phyloP scores from a whole-genome alignment of 345 rosid genomes.

The Leavenworthia alabamica region DNA sequence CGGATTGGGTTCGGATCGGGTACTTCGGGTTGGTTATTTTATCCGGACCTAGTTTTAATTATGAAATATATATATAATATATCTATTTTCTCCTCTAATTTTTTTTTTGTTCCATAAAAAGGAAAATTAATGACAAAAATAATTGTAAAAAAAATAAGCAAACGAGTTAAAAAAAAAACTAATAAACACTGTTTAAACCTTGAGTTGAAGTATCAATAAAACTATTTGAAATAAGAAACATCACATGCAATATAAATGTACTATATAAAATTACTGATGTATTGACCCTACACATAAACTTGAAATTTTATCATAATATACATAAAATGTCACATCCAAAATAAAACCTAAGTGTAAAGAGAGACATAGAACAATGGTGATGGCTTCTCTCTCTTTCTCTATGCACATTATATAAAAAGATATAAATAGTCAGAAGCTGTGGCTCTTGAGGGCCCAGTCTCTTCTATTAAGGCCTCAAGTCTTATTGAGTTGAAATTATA shows the following conservation, averaged over 20 bases:
- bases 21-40: no score
- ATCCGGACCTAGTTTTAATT: no score
- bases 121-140: neutral
- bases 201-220: slow-evolving; percentile 11
- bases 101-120: neutral
- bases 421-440: slow-evolving; percentile 19
- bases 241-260: slow-evolving; percentile 33
- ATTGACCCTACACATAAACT: slow-evolving; percentile 19
- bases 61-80: neutral
- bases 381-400: slow-evolving; percentile 13
- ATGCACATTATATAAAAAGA: neutral
- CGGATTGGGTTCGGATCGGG: no score
- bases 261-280: slow-evolving; percentile 12
- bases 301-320: neutral
- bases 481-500: slow-evolving; percentile 18
- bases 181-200: slow-evolving; percentile 20
- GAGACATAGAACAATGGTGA: slow-evolving; percentile 18
- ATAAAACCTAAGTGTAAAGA: slow-evolving; percentile 26
- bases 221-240: slow-evolving; percentile 24
- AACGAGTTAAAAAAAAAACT: neutral
- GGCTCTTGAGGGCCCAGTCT: slow-evolving; percentile 28
- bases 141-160: neutral
- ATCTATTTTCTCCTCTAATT: neutral
- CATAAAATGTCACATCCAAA: slow-evolving; percentile 30
- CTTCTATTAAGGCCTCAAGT: slow-evolving; percentile 15